A percentile compares a stretch with the other conserved stretches of the same genome.
These are phyloP conservation scores for Metschnikowia reukaufii DNA, from an alignment of 805 yeast genomes.

Conservation along the genomic window DNA sequence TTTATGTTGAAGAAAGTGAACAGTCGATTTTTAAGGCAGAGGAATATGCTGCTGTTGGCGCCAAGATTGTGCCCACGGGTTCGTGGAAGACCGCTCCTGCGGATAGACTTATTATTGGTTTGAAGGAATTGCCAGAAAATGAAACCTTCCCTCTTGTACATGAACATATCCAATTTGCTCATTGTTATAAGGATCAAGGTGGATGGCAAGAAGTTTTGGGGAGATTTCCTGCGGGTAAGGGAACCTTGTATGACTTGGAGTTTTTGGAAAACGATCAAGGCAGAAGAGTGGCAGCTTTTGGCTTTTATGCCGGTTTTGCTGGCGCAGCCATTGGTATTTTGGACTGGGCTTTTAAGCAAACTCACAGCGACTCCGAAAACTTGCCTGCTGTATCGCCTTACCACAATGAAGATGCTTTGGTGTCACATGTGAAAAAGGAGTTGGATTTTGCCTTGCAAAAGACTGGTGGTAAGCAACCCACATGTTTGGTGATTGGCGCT, in stretches of 20 bases:
- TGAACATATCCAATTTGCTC: slow-evolving; percentile 98
- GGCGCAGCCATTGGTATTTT: slow-evolving; percentile 96
- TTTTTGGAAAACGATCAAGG: slow-evolving; percentile 92
- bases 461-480: slow-evolving; percentile 68
- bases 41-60: slow-evolving; percentile 82
- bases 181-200: slow-evolving; percentile 95
- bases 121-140: slow-evolving; percentile 92
- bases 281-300: slow-evolving; percentile 98
- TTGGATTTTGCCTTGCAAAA: slow-evolving; percentile 55
- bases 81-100: slow-evolving; percentile 92
- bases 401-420: slow-evolving; percentile 72
- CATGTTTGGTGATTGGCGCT: slow-evolving; percentile 90
- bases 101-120: slow-evolving; percentile 86
- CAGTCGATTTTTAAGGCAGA: slow-evolving; percentile 76
- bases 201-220: slow-evolving; percentile 93
- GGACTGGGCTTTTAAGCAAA: slow-evolving; percentile 92
- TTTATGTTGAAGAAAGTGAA: slow-evolving; percentile 83
- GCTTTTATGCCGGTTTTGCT: slow-evolving; percentile 99
- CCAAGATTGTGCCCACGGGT: slow-evolving; percentile 85
- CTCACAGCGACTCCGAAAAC: slow-evolving; percentile 63
- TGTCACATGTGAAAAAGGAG: slow-evolving; percentile 65
- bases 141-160: slow-evolving; percentile 88
- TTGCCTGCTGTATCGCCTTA: slow-evolving; percentile 81
- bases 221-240: slow-evolving; percentile 90
- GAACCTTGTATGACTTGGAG: slow-evolving; percentile 89